phyloP scores from a whole-genome alignment of 345 rosid genomes.

The Eucalyptus urophylla region DNA sequence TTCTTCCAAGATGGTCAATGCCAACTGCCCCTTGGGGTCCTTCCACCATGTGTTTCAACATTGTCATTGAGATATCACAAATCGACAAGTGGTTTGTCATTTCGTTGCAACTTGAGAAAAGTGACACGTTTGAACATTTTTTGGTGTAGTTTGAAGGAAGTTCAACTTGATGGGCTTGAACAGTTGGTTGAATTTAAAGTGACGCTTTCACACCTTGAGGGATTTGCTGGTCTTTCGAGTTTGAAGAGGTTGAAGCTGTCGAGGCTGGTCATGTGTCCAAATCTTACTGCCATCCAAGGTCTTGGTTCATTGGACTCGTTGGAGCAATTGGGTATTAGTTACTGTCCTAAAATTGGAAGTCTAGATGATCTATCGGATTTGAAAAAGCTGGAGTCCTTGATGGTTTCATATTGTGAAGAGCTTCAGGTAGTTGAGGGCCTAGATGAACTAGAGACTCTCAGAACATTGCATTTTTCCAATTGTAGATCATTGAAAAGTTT shows the following conservation, averaged over 20 bases:
- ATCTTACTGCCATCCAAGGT: background rate
- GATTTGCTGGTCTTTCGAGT: background rate
- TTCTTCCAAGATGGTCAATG: background rate
- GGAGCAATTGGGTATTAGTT: background rate
- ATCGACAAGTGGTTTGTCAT: too few species aligned
- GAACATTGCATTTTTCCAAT: rapidly evolving
- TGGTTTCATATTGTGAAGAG: rapidly evolving
- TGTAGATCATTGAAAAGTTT: background rate
- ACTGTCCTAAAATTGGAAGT: background rate
- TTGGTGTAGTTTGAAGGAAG: rapidly evolving
- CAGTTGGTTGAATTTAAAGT: background rate
- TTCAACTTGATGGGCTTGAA: background rate
- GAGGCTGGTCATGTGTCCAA: rapidly evolving
- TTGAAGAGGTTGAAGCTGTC: background rate
- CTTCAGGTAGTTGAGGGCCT: background rate
- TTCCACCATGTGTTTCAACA: background rate
- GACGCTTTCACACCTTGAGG: background rate
- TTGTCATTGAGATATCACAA: background rate
- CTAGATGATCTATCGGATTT: background rate
- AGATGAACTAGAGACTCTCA: background rate
- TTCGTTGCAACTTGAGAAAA: background rate
- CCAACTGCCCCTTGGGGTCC: background rate
- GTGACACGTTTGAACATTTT: background rate
- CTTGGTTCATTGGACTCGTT: background rate
- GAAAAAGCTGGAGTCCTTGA: background rate